Base-by-base conservation (phyloP, 2,329 filamentous ascomycete genomes). In the Cordyceps javanica region DNA sequence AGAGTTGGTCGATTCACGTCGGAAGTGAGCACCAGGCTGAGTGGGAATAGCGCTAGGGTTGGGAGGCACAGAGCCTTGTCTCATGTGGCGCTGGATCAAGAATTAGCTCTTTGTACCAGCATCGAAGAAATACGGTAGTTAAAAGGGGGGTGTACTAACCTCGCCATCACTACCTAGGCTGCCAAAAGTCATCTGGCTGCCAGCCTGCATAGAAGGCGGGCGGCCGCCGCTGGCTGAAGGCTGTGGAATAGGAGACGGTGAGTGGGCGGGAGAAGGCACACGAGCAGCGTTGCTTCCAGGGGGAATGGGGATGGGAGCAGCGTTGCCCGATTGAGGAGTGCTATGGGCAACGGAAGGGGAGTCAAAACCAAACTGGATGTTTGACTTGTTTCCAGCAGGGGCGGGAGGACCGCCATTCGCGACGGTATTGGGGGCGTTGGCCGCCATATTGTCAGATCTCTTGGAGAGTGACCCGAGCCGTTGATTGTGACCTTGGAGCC, bases 161-260 rank as follows among this genome's bases (percentile, higher is more conserved):
- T 89, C 83, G 71, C 90, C 88, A 69, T 95, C 89, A 67, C 86
- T 86, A 66, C 82, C 85, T 64, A 93, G 87, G 74, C 89, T 92
- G 63, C 92, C 92, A 77, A 96, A 97, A 54, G 90, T 83, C 72
- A 87, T 86, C 67, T 85, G 87, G 48, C 72, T 72, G 56, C 82
- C 82, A 64, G 88, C 85, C 63, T 86, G 86, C 62, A 91, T 81
- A 62, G 90, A 88, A 45, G 91, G 91, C 65, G 92, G 92, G 67
- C 91, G 90, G 65, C 91, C 91, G 68, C 91, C 94, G 67, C 87
- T 89, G 34, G 87, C 86, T 56, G 88, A 84, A 53, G 91, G 90
- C 72, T 93, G 90, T 32, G 94, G 93, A 65, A 97, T 97, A 5
- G 94, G 94, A 42, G 90, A 93, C 4, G 94, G 94, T 46, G 93